phyloP scores from a whole-genome alignment of 202 grass and related monocot species.

The Panicum hallii region DNA sequence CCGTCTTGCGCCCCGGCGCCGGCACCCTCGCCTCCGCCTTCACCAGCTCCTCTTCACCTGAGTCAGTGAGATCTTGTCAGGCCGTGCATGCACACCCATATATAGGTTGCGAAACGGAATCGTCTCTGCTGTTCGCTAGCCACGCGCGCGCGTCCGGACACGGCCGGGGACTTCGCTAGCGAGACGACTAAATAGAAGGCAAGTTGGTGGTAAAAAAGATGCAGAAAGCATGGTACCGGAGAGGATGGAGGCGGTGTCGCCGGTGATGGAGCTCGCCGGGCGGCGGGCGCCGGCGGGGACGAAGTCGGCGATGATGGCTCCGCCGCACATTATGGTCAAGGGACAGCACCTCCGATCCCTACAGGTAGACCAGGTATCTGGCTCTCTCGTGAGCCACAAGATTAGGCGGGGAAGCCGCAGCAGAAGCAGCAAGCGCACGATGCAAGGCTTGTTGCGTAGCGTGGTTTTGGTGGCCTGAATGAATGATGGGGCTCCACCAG shows the following conservation, averaged over 20 bases:
- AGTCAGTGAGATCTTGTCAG: background rate
- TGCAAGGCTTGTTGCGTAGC: background rate
- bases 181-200: background rate
- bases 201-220: background rate
- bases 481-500: background rate
- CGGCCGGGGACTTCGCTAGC: background rate
- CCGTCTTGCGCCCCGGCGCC: conserved; percentile 61
- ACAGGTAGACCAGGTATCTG: background rate
- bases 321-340: conserved; percentile 59
- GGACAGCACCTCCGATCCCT: no score
- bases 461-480: background rate
- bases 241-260: background rate
- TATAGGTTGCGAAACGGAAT: background rate
- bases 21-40: background rate
- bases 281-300: conserved; percentile 8
- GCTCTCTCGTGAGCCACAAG: background rate
- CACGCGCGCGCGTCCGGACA: background rate
- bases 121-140: background rate
- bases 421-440: background rate
- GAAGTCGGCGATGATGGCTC: conserved; percentile 60
- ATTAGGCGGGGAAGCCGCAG: background rate
- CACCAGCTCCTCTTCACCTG: background rate
- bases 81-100: background rate
- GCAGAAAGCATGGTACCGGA: background rate
- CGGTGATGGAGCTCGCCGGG: background rate